These are phyloP conservation scores for Gnetum montanum DNA, from an alignment of 75 land plant species.

Conservation along the genomic window DNA sequence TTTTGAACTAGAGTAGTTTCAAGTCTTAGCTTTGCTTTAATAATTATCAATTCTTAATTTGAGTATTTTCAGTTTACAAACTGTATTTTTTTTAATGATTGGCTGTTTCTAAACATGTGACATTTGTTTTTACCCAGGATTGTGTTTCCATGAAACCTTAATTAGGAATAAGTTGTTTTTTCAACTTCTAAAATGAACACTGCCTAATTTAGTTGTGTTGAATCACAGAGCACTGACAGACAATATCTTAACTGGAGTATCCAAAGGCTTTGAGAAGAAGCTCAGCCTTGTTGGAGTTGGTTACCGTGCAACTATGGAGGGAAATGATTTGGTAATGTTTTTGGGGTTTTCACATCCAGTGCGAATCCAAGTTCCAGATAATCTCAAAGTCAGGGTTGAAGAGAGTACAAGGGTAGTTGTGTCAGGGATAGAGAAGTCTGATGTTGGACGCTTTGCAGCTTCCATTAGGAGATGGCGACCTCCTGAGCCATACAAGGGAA, in stretches of 20 bases:
- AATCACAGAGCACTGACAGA: slow-evolving; percentile 71
- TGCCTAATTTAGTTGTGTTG: background rate
- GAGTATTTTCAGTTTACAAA: background rate
- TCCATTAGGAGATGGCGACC: slow-evolving; percentile 84
- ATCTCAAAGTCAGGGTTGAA: slow-evolving; percentile 72
- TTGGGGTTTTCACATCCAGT: slow-evolving; percentile 94
- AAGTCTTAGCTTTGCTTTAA: no score
- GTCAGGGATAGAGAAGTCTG: slow-evolving; percentile 71
- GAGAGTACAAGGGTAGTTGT: slow-evolving; percentile 80
- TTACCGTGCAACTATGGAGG: slow-evolving; percentile 80
- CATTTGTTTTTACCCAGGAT: no score
- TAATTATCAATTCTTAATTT: background rate
- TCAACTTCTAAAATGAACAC: background rate
- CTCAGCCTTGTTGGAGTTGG: slow-evolving; percentile 94
- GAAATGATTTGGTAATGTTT: slow-evolving; percentile 62
- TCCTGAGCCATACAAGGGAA: slow-evolving; percentile 96
- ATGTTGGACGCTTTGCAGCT: slow-evolving; percentile 87
- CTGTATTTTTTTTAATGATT: background rate
- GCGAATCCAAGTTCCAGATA: slow-evolving; percentile 65
- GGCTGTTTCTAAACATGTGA: no score
- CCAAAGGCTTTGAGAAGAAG: slow-evolving; percentile 84
- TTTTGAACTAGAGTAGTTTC: no score
- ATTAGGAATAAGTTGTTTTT: no score
- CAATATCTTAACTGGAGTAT: slow-evolving; percentile 97
- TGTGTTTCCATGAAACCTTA: no score